Evolutionary conservation across 1,284 basidiomycete genomes (phyloP).

Genomic region (Phlebopus sp.): DNA sequence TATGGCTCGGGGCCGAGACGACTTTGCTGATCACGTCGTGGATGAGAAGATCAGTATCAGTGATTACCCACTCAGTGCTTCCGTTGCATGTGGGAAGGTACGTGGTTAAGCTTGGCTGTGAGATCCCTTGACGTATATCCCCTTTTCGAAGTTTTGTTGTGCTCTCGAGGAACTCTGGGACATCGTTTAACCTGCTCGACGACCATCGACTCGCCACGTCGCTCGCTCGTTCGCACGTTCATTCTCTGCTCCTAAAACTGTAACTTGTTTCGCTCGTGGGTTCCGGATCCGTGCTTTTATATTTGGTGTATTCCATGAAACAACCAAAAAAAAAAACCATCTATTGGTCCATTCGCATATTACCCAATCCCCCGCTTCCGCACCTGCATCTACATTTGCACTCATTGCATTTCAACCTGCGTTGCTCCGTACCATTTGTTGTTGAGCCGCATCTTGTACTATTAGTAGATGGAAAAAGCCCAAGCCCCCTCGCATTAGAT

Average conservation of each 20-base stretch:
- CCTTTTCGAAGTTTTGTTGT: slow-evolving; percentile 58
- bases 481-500: slow-evolving; percentile 32
- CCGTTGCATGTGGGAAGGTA: slow-evolving; percentile 95
- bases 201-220: neutral
- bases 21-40: slow-evolving; percentile 95
- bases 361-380: neutral
- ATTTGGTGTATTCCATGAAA: slow-evolving; percentile 19
- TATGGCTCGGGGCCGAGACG: slow-evolving; percentile 93
- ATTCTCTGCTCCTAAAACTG: slow-evolving; percentile 8
- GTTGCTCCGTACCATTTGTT: slow-evolving; percentile 25
- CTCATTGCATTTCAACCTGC: slow-evolving; percentile 39
- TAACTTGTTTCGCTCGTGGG: slow-evolving; percentile 10
- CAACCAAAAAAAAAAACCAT: neutral
- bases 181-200: slow-evolving; percentile 40
- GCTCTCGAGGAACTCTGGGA: slow-evolving; percentile 65
- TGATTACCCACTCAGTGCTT: slow-evolving; percentile 92
- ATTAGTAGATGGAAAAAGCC: slow-evolving; percentile 25
- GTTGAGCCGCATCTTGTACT: slow-evolving; percentile 26
- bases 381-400: slow-evolving; percentile 3
- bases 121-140: slow-evolving; percentile 5
- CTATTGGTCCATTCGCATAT: slow-evolving; percentile 4
- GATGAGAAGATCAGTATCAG: slow-evolving; percentile 98
- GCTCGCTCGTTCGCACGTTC: neutral
- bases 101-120: slow-evolving; percentile 21
- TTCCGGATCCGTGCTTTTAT: neutral